Evolutionary conservation across 345 rosid species (phyloP).

Genomic region (Kandelia obovata): DNA sequence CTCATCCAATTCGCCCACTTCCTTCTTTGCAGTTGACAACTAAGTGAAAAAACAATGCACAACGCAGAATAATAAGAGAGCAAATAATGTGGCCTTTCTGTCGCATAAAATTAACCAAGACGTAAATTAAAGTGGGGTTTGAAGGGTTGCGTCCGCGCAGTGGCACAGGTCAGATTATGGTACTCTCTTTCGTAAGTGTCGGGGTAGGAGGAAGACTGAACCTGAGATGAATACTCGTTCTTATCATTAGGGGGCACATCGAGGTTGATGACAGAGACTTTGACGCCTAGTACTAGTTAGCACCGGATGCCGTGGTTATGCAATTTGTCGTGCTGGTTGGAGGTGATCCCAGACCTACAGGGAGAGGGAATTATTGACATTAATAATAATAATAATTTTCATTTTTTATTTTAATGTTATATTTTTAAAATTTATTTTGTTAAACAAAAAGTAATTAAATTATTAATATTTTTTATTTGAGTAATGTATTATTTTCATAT

Average conservation of each 20-base stretch:
- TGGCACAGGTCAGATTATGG: slow-evolving; percentile 4
- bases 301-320: background rate
- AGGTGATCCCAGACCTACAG: slow-evolving; percentile 4
- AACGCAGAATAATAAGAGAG: background rate
- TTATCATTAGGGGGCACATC: slow-evolving; percentile 41
- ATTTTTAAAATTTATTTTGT: no score
- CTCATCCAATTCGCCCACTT: slow-evolving; percentile 6
- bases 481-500: no score
- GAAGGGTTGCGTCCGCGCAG: slow-evolving; percentile 15
- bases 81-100: no score
- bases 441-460: no score
- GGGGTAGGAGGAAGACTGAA: slow-evolving; percentile 18
- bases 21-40: slow-evolving; percentile 24
- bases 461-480: no score
- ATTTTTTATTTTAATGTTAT: no score
- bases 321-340: background rate
- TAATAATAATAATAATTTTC: no score
- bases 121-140: background rate
- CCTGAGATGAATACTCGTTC: slow-evolving; percentile 14
- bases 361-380: slow-evolving; percentile 6
- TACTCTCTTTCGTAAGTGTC: slow-evolving; percentile 42
- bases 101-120: background rate
- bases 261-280: slow-evolving; percentile 36
- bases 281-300: background rate
- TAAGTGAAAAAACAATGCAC: slow-evolving; percentile 4